These are phyloP conservation scores for Cyclanthera cordifolia DNA, from an alignment of 306 rosid genomes.

Conservation along the genomic window DNA sequence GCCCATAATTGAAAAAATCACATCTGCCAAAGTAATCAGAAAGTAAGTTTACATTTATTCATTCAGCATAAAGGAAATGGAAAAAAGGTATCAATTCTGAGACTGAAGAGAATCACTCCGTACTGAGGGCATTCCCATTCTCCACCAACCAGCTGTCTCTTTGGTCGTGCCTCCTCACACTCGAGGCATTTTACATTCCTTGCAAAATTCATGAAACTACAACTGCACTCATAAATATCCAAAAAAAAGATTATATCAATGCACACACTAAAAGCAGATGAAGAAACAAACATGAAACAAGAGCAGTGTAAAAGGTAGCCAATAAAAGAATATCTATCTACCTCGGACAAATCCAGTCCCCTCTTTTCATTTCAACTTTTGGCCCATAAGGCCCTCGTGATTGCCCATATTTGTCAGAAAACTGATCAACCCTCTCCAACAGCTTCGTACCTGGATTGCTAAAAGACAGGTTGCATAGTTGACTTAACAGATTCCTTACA, in stretches of 20 bases:
- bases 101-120: slow-evolving; percentile 23
- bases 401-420: slow-evolving; percentile 33
- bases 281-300: slow-evolving; percentile 3
- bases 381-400: slow-evolving; percentile 23
- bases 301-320: slow-evolving; percentile 9
- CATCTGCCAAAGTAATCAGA: slow-evolving; percentile 47
- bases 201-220: slow-evolving; percentile 95
- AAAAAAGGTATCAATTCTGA: neutral
- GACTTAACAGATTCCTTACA: slow-evolving; percentile 48
- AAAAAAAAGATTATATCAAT: neutral
- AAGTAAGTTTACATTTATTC: slow-evolving; percentile 13
- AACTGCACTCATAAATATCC: slow-evolving; percentile 40
- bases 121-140: slow-evolving; percentile 99
- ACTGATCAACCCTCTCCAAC: slow-evolving; percentile 29
- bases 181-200: slow-evolving; percentile 75
- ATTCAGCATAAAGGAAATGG: neutral
- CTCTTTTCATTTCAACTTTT: slow-evolving; percentile 82
- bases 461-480: slow-evolving; percentile 53
- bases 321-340: slow-evolving; percentile 19
- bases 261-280: neutral
- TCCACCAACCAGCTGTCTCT: slow-evolving; percentile 69
- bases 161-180: slow-evolving; percentile 82
- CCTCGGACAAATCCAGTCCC: slow-evolving; percentile 93
- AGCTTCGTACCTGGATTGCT: slow-evolving; percentile 33
- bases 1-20: slow-evolving; percentile 73